Evolutionary conservation across 1,139 yeast species (phyloP), one percentile per base, ranked within the genome.

Genomic region (Candida freyschussii): DNA sequence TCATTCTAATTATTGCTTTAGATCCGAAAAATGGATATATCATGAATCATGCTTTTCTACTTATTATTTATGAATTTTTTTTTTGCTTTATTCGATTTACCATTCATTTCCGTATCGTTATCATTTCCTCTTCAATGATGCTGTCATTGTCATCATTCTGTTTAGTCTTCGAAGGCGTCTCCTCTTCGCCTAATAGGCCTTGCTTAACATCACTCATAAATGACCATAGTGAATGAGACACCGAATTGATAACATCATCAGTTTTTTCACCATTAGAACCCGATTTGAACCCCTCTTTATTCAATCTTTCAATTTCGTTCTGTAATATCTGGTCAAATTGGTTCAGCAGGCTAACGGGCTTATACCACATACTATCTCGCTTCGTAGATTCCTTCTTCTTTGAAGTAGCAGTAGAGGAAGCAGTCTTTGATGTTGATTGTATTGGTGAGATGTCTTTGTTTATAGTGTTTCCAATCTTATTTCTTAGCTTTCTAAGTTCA

Each of bases 321-420:
- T 75, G 85, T 18, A 81, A 60, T 59, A 79, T 65, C 30, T 72
- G 72, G 53, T 81, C 91, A 48, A 81, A 70, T 41, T 78, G 86
- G 45, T 78, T 84, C 27, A 81, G 65, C 37, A 79, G 63, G 26
- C 66, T 72, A 29, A 80, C 62, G 1, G 89, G 85, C 45, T 73
- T 78, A 3, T 65, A 44, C 65, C 66, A 57, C 26, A 67, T 51
- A 15, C 64, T 60, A 18, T 45, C 44, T 19, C 38, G 36, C 26
- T 39, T 36, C 13, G 33, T 23, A 17, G 21, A 22, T 15, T 35
- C 29, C 17, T 30, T 31, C 17, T 12, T 25, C 24, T 27, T 23
- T 3, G 28, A 8, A 9, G 26, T 28, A 26, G 25, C 6, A 5
- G 6, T 14, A 10, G 20, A 3, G 26, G 17, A n/a, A 10, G 26